Conservation (phyloP, 306 rosid genomes). For the Medicago lupulina region DNA sequence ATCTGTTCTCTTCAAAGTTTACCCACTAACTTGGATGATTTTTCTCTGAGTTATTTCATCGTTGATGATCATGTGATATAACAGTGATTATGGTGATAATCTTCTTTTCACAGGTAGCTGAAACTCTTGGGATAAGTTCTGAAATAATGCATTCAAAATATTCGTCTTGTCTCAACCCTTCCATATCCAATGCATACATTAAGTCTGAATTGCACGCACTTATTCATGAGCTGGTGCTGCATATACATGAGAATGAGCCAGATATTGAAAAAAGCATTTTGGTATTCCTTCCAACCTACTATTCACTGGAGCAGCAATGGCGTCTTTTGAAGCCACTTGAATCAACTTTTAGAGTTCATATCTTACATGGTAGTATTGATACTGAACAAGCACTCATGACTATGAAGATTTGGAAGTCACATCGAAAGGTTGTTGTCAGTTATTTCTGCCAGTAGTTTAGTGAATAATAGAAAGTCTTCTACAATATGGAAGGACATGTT, state of each 20-base stretch:
- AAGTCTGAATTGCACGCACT: constrained; percentile 61
- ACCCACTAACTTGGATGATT: not conserved
- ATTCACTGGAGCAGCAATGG: constrained; percentile 83
- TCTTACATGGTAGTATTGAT: constrained; percentile 88
- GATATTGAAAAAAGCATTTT: constrained; percentile 90
- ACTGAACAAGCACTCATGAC: constrained; percentile 83
- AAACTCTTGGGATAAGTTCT: constrained; percentile 58
- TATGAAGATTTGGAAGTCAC: constrained; percentile 83
- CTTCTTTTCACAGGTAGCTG: constrained; percentile 55
- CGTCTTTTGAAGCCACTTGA: constrained; percentile 68
- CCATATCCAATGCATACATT: constrained; percentile 45
- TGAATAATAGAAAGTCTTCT: constrained; percentile 11
- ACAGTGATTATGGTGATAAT: constrained; percentile 35
- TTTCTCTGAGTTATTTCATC: constrained; percentile 16
- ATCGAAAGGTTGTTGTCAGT: constrained; percentile 69
- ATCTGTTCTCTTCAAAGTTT: constrained; percentile 8
- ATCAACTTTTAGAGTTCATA: constrained; percentile 75
- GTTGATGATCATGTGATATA: constrained; percentile 28
- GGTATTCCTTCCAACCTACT: constrained; percentile 91
- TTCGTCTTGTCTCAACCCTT: constrained; percentile 53
- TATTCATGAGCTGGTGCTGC: constrained; percentile 74
- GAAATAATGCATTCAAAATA: constrained; percentile 48
- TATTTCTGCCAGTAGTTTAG: constrained; percentile 27
- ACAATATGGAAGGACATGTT: not conserved
- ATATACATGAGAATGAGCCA: constrained; percentile 74